Conservation (phyloP, 140 eudicot genomes). For the Stevia rebaudiana region DNA sequence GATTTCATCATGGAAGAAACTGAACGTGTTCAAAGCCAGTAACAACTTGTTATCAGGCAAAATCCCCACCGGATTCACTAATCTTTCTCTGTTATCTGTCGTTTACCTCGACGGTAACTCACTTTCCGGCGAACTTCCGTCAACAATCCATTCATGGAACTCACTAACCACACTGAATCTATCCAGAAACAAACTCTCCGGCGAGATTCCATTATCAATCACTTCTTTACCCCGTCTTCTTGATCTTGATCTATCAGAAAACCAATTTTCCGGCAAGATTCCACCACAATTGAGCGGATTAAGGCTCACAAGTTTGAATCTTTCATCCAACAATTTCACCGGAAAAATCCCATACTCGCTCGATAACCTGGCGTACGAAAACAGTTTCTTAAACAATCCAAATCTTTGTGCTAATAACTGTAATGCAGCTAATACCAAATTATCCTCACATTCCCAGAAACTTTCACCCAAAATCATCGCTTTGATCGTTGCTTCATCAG, state of each 20-base stretch:
- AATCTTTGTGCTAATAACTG: constrained; percentile 53
- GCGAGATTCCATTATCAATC: constrained; percentile 47
- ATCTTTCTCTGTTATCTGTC: constrained; percentile 46
- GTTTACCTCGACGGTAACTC: constrained; percentile 63
- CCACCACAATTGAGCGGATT: constrained; percentile 47
- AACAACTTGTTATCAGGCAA: constrained; percentile 63
- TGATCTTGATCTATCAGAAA: constrained; percentile 62
- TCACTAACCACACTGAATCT: constrained; percentile 51
- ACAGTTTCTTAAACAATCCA: constrained; percentile 66
- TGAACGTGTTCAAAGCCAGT: constrained; percentile 62
- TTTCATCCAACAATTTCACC: constrained; percentile 58
- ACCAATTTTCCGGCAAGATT: constrained; percentile 64
- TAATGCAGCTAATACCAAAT: constrained; percentile 14
- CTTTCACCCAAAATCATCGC: constrained; percentile 40
- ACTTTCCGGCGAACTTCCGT: constrained; percentile 64
- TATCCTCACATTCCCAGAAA: constrained; percentile 23
- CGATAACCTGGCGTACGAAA: constrained; percentile 60
- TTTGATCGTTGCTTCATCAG: constrained; percentile 41
- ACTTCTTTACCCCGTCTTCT: constrained; percentile 51
- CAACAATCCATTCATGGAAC: constrained; percentile 52
- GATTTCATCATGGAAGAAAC: constrained; percentile 48
- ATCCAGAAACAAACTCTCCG: constrained; percentile 64
- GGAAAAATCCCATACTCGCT: constrained; percentile 60
- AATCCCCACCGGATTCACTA: constrained; percentile 53
- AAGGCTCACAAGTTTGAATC: constrained; percentile 52